phyloP scores from a whole-genome alignment of 2,329 filamentous ascomycete species.

The Clonostachys byssicola region DNA sequence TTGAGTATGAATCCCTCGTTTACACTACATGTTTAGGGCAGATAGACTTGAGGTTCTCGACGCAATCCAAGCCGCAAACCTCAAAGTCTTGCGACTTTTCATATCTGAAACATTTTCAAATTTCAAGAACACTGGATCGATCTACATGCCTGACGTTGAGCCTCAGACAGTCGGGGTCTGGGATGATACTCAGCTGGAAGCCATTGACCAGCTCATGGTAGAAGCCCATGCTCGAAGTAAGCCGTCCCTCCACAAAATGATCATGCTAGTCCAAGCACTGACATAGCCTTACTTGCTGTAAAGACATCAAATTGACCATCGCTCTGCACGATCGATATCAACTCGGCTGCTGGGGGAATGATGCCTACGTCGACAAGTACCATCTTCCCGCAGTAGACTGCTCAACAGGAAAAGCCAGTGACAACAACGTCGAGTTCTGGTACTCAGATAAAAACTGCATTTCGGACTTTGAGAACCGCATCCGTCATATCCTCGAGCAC shows the following conservation, averaged over 20 bases:
- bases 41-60: conserved; percentile 2
- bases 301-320: conserved; percentile 1
- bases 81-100: conserved; percentile 2
- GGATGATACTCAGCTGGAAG: conserved; percentile 2
- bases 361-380: conserved; percentile 2
- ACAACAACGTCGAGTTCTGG: conserved; percentile 2
- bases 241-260: neutral
- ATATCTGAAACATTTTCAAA: conserved; percentile 2
- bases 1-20: neutral
- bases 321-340: conserved; percentile 2
- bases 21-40: neutral
- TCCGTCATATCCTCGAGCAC: conserved; percentile 1
- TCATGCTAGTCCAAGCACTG: too few species aligned
- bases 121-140: conserved; percentile 1
- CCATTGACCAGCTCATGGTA: conserved; percentile 2
- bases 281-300: neutral
- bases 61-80: conserved; percentile 1
- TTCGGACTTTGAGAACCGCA: conserved; percentile 3
- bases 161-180: neutral
- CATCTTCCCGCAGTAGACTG: conserved; percentile 3
- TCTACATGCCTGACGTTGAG: conserved; percentile 2
- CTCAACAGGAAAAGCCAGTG: neutral
- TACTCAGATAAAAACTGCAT: neutral
- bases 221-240: conserved; percentile 1
- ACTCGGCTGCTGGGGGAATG: conserved; percentile 2